Evolutionary conservation across 2,329 filamentous ascomycete species (phyloP).

Genomic region (Cladosporium oxysporum): DNA sequence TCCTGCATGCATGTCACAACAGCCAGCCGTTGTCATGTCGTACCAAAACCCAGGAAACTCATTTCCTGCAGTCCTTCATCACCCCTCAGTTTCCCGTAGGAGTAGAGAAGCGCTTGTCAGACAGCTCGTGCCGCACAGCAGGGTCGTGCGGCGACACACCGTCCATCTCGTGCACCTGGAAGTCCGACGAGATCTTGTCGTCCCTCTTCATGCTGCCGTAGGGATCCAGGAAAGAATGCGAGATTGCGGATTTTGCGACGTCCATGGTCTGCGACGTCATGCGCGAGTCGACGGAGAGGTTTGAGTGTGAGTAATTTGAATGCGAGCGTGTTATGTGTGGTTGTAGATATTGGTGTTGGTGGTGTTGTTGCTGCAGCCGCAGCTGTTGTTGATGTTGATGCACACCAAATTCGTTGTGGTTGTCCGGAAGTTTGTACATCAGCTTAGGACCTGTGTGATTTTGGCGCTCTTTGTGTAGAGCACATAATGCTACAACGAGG

Average conservation of each 20-base stretch:
- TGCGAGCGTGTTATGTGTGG: background rate
- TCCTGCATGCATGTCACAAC: background rate
- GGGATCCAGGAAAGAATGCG: conserved; percentile 25
- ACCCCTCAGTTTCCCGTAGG: background rate
- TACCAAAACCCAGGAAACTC: background rate
- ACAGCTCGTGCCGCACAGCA: conserved; percentile 7
- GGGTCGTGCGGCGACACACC: conserved; percentile 16
- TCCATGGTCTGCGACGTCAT: conserved; percentile 13
- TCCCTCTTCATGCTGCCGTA: conserved; percentile 24
- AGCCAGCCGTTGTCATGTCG: conserved; percentile 12
- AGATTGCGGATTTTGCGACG: conserved; percentile 20
- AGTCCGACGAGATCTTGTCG: conserved; percentile 7
- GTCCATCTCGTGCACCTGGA: conserved; percentile 20
- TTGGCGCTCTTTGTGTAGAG: conserved; percentile 28
- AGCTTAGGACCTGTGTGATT: conserved; percentile 29
- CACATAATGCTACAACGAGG: conserved; percentile 27
- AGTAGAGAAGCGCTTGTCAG: conserved; percentile 18
- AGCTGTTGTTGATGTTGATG: conserved; percentile 20
- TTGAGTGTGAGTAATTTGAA: conserved; percentile 13
- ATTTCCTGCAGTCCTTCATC: background rate
- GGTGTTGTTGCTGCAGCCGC: conserved; percentile 21
- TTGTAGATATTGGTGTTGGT: conserved; percentile 19
- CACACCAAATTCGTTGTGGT: conserved; percentile 29
- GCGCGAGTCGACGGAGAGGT: conserved; percentile 13
- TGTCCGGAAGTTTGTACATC: conserved; percentile 38